phyloP scores from a whole-genome alignment of 306 rosid species.

The Ormosia emarginata region DNA sequence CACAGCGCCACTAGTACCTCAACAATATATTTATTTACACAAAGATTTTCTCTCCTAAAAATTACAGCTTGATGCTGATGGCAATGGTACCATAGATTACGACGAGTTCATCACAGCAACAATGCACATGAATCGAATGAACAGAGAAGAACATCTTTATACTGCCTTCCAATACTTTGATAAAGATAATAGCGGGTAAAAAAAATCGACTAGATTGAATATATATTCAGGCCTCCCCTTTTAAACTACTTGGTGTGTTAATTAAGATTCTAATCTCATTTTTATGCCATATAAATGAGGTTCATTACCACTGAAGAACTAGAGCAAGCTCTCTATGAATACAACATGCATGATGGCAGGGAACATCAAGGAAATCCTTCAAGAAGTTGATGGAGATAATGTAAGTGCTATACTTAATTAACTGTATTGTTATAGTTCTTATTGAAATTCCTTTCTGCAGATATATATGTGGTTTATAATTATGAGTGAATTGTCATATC shows the following conservation, averaged over 20 bases:
- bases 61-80: constrained; percentile 91
- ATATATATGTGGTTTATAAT: no score
- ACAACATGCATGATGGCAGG: constrained; percentile 81
- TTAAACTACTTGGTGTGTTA: neutral
- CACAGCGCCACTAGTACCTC: neutral
- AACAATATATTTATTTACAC: neutral
- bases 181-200: constrained; percentile 92
- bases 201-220: neutral
- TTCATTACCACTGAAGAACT: constrained; percentile 83
- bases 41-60: neutral
- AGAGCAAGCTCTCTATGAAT: constrained; percentile 88
- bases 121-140: constrained; percentile 89
- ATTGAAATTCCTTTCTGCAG: neutral
- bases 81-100: constrained; percentile 87
- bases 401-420: constrained; percentile 43
- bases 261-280: neutral
- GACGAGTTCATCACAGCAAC: constrained; percentile 98
- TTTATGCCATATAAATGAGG: constrained; percentile 32
- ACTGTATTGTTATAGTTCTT: neutral
- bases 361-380: constrained; percentile 76
- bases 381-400: constrained; percentile 84
- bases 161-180: constrained; percentile 95
- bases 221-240: neutral
- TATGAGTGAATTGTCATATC: neutral
- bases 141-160: constrained; percentile 93